These are phyloP conservation scores for Penicillium oxalicum DNA, from an alignment of 2,329 filamentous ascomycete genomes.

Conservation along the genomic window DNA sequence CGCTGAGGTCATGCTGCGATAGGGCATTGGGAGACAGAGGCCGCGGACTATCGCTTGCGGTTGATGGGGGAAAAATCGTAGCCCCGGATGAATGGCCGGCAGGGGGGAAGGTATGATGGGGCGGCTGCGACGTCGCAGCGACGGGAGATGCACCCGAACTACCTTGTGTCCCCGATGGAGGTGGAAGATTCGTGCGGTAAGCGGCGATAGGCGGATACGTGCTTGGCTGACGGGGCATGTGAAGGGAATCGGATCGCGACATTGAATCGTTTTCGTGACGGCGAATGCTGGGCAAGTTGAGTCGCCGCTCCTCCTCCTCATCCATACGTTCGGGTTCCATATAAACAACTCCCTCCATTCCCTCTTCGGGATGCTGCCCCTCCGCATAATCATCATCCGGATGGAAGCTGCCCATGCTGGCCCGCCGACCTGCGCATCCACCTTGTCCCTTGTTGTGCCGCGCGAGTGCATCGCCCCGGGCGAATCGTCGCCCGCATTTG, in stretches of 20 bases:
- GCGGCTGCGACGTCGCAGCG: conserved; percentile 46
- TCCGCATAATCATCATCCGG: conserved; percentile 65
- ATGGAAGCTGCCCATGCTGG: conserved; percentile 77
- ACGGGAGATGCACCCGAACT: conserved; percentile 49
- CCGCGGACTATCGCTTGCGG: conserved; percentile 81
- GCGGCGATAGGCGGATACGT: conserved; percentile 70
- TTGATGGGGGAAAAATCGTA: conserved; percentile 64
- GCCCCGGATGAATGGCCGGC: conserved; percentile 39
- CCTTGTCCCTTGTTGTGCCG: conserved; percentile 93
- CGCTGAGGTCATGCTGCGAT: conserved; percentile 34
- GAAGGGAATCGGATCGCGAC: conserved; percentile 43
- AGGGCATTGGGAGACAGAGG: conserved; percentile 54
- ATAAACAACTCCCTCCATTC: conserved; percentile 61
- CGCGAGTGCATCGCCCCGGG: conserved; percentile 87
- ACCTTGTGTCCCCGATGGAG: conserved; percentile 54
- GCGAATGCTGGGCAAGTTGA: conserved; percentile 64
- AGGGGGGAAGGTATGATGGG: conserved; percentile 37
- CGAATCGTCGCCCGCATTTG: conserved; percentile 91
- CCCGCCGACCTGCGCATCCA: conserved; percentile 84
- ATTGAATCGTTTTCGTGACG: conserved; percentile 59
- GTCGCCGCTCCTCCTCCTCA: conserved; percentile 44
- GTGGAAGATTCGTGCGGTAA: conserved; percentile 52
- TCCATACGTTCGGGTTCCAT: conserved; percentile 47
- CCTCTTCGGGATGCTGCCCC: conserved; percentile 46
- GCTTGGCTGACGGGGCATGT: conserved; percentile 61